Evolutionary conservation across 352 stramenopile species (phyloP), one percentile per base, ranked within the genome.

Genomic region (Phytophthora hibernalis): DNA sequence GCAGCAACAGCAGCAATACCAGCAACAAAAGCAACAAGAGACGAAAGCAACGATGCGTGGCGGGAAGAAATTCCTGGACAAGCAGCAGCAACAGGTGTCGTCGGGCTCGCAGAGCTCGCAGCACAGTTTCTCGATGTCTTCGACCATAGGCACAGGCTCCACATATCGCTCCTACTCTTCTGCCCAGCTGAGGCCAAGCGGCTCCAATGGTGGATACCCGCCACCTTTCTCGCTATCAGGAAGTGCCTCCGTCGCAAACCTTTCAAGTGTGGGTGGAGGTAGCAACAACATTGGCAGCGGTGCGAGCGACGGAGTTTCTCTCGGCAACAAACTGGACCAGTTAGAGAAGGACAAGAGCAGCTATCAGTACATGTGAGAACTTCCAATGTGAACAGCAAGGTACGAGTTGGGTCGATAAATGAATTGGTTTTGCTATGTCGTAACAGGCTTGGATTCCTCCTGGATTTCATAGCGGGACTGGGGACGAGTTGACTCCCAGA

Each of bases 261-360:
- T 77, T 5, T 60, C 50, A 1, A 63, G 48, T 62, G 52, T 40
- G 0, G 35, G 30, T 43, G 66, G 64, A 30, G 40, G 49, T 45
- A 57, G 22, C 35, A 72, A 33, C 48, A 70, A 68, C 31, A 47
- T 68, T 31, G 48, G 55, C 18, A 68, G 68, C 15, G 57, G 61
- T 2, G 53, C 57, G 2, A 43, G 60, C 18, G 63, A 77, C 20
- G 57, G 59, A 3, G 61, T 82, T 30, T 71, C 81, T 16, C 82
- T 93, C 31, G 82, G 79, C 51, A 91, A 78, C 72, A 89, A 89
- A 52, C 76, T 93, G 7, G 85, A 93, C 61, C 81, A 90, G 45
- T 68, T 93, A 49, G 85, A 93, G 48, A 87, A 91, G 56, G 81
- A 91, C 47, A 87, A 79, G 59, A 75, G 50, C 54, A 78, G 65